A percentile compares a stretch with the other conserved stretches of the same genome.
phyloP scores from a whole-genome alignment of 805 yeast species.

The Suhomyces faveliae region DNA sequence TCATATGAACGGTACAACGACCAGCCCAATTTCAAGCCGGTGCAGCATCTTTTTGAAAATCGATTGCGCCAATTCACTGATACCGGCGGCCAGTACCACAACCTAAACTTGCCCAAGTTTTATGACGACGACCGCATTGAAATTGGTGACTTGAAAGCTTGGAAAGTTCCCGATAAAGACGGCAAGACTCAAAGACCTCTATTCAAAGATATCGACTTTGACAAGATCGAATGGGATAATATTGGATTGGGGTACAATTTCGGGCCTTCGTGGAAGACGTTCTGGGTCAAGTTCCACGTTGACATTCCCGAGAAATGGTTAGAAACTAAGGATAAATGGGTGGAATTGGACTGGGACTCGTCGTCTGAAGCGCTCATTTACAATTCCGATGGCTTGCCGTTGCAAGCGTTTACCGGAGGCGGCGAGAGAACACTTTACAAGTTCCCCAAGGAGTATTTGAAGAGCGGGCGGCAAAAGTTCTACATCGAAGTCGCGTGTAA shows the following conservation, averaged over 20 bases:
- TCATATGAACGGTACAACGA: slow-evolving; percentile 16
- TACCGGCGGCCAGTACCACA: slow-evolving; percentile 67
- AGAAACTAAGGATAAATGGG: slow-evolving; percentile 42
- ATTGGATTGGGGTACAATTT: slow-evolving; percentile 71
- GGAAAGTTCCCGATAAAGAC: slow-evolving; percentile 63
- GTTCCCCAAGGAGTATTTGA: slow-evolving; percentile 48
- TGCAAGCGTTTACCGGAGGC: slow-evolving; percentile 85
- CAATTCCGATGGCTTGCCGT: slow-evolving; percentile 60
- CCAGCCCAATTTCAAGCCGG: slow-evolving; percentile 72
- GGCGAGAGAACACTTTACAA: slow-evolving; percentile 75
- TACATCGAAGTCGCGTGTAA: slow-evolving; percentile 91
- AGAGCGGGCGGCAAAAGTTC: slow-evolving; percentile 56
- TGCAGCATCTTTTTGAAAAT: slow-evolving; percentile 68
- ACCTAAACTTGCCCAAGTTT: slow-evolving; percentile 77
- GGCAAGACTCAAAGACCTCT: slow-evolving; percentile 57
- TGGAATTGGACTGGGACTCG: slow-evolving; percentile 81
- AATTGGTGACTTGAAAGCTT: slow-evolving; percentile 52
- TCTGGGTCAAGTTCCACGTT: slow-evolving; percentile 78
- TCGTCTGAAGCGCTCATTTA: slow-evolving; percentile 84
- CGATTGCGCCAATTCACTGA: slow-evolving; percentile 75
- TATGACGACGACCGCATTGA: slow-evolving; percentile 63
- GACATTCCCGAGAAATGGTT: slow-evolving; percentile 64
- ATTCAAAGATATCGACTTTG: slow-evolving; percentile 55
- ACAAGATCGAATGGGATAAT: slow-evolving; percentile 45
- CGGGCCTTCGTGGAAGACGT: slow-evolving; percentile 97